phyloP scores from a whole-genome alignment of 2,329 filamentous ascomycete species.

The Pseudogymnoascus sp. region DNA sequence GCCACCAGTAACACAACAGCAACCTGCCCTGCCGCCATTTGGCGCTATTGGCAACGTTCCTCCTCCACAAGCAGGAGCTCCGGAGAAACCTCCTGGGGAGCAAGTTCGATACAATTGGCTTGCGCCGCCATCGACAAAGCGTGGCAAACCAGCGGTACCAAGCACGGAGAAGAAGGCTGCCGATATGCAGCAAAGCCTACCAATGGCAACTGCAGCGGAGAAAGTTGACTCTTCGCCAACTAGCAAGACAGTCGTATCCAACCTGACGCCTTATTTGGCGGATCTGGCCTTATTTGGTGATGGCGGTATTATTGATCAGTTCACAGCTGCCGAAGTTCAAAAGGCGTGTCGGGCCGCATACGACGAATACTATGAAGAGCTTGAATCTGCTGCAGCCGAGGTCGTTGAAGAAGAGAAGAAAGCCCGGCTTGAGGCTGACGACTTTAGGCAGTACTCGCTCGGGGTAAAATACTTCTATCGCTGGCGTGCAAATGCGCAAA shows the following conservation, averaged over 20 bases:
- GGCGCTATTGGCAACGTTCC: background rate
- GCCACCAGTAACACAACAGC: background rate
- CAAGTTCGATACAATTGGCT: conserved; percentile 7
- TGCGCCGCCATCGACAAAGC: background rate
- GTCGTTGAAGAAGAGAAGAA: conserved; percentile 14
- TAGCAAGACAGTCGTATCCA: background rate
- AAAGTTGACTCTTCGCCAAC: background rate
- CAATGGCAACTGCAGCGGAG: background rate
- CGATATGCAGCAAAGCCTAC: background rate
- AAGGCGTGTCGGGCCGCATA: conserved; percentile 1
- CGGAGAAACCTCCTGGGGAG: background rate
- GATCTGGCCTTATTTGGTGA: conserved; percentile 18
- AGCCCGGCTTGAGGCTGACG: conserved; percentile 17
- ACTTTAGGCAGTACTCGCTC: conserved; percentile 23
- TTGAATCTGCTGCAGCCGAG: conserved; percentile 19
- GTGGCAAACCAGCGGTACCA: background rate
- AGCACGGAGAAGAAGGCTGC: background rate
- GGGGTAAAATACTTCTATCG: conserved; percentile 25
- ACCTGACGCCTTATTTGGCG: background rate
- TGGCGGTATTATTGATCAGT: conserved; percentile 30
- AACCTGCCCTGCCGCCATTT: background rate
- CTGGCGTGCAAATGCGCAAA: conserved; percentile 25
- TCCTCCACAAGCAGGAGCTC: background rate
- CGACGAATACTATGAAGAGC: conserved; percentile 17
- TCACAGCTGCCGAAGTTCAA: conserved; percentile 22